These are phyloP conservation scores for Rutstroemia sp. DNA, from an alignment of 2,329 filamentous ascomycete genomes.

Conservation along the genomic window DNA sequence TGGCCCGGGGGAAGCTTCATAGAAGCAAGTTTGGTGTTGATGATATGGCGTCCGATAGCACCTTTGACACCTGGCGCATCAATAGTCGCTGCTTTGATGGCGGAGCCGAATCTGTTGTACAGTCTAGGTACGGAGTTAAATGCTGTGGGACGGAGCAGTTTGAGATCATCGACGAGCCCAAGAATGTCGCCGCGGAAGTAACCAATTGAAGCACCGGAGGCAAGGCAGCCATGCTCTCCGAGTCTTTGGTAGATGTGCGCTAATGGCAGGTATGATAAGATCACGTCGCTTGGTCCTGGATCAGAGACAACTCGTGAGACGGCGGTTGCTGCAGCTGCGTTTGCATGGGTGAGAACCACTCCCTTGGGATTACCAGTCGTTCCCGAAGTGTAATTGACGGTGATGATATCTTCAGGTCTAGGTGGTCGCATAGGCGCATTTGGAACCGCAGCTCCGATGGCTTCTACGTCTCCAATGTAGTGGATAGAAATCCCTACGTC, in stretches of 20 bases:
- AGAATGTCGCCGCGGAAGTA: slow-evolving; percentile 92
- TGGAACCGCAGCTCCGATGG: slow-evolving; percentile 65
- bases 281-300: slow-evolving; percentile 47
- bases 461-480: slow-evolving; percentile 74
- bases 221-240: slow-evolving; percentile 67
- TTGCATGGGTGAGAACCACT: slow-evolving; percentile 73
- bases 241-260: slow-evolving; percentile 92
- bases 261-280: slow-evolving; percentile 83
- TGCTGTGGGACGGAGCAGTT: slow-evolving; percentile 71
- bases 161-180: slow-evolving; percentile 84
- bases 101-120: slow-evolving; percentile 82
- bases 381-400: slow-evolving; percentile 86
- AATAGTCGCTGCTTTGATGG: slow-evolving; percentile 71
- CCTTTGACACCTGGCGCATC: slow-evolving; percentile 76
- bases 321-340: slow-evolving; percentile 67
- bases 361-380: slow-evolving; percentile 80
- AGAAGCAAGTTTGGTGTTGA: slow-evolving; percentile 71
- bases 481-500: slow-evolving; percentile 72
- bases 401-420: slow-evolving; percentile 67
- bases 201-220: slow-evolving; percentile 67
- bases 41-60: slow-evolving; percentile 69
- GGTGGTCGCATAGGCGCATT: slow-evolving; percentile 60
- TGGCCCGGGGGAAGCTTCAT: slow-evolving; percentile 65
- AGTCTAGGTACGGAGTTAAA: slow-evolving; percentile 88
- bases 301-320: slow-evolving; percentile 48